Conservation (phyloP, 2,329 filamentous ascomycete species). For the Chrysosporium keratinophilum region DNA sequence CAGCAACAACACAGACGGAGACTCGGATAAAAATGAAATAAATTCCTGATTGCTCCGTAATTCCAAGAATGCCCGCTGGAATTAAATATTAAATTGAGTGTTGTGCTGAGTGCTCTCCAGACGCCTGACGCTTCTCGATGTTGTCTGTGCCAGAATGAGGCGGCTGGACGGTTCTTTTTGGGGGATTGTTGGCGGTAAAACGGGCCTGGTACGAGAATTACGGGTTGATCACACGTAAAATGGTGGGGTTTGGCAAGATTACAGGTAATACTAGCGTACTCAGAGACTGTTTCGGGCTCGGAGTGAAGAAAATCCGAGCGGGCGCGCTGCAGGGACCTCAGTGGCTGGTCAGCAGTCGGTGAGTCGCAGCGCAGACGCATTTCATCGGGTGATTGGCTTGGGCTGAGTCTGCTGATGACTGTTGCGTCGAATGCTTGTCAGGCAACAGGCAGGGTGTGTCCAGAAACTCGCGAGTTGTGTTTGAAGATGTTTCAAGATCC, state of each 20-base stretch:
- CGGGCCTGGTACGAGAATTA: slow-evolving; percentile 2
- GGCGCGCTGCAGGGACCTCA: neutral
- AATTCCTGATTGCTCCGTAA: neutral
- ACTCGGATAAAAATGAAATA: neutral
- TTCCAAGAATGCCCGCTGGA: neutral
- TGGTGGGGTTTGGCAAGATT: neutral
- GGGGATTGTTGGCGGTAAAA: neutral
- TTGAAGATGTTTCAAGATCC: too few relatives aligned
- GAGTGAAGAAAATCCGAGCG: slow-evolving; percentile 12
- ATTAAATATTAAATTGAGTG: slow-evolving; percentile 2
- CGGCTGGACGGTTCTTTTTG: neutral
- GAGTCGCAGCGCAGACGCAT: too few relatives aligned
- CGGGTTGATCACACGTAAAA: neutral
- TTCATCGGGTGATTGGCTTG: neutral
- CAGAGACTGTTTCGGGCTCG: slow-evolving; percentile 3
- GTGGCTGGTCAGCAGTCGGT: neutral
- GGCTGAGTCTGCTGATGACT: too few relatives aligned
- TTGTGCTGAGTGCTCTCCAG: neutral
- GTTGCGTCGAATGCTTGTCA: too few relatives aligned
- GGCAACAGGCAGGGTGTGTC: too few relatives aligned
- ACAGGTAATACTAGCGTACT: slow-evolving; percentile 1
- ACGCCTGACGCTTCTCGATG: neutral
- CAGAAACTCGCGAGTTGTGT: too few relatives aligned
- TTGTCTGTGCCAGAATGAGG: neutral
- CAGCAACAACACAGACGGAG: slow-evolving; percentile 5